Percentiles rank a stretch among this genome's conserved stretches.
Evolutionary conservation across 257 asterid genomes (phyloP).

Genomic region (Salvia rosmarinus): DNA sequence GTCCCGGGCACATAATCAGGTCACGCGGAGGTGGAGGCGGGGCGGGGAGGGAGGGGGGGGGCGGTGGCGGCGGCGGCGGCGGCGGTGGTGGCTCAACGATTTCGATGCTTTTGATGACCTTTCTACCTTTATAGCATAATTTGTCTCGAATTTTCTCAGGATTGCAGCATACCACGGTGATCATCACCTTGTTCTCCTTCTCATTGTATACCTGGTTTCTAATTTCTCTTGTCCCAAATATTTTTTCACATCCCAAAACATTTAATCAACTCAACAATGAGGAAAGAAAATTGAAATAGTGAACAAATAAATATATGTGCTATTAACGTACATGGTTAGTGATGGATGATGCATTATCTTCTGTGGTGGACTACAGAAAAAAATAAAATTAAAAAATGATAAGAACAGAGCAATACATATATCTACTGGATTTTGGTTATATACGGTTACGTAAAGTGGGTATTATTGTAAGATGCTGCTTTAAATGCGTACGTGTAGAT

Average conservation of each 20-base stretch:
- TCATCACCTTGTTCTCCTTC: constrained; percentile 59
- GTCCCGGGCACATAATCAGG: neutral
- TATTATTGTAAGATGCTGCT: too few relatives aligned
- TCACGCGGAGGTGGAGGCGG: too few relatives aligned
- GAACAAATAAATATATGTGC: neutral
- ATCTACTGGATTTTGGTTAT: too few relatives aligned
- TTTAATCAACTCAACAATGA: constrained; percentile 31
- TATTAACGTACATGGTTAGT: constrained; percentile 24
- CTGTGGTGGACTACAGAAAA: constrained; percentile 10
- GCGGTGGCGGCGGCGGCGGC: constrained; percentile 27
- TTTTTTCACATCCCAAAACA: constrained; percentile 13
- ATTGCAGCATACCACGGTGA: constrained; percentile 69
- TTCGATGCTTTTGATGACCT: constrained; percentile 63
- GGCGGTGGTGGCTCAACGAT: constrained; percentile 44
- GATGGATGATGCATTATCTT: constrained; percentile 30
- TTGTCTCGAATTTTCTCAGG: constrained; percentile 80
- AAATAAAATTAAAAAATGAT: too few relatives aligned
- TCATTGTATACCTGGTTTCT: constrained; percentile 64
- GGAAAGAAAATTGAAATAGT: neutral
- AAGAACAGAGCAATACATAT: too few relatives aligned
- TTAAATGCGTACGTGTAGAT: too few relatives aligned
- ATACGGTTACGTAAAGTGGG: too few relatives aligned
- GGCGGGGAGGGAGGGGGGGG: neutral
- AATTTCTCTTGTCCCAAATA: constrained; percentile 63
- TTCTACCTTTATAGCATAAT: constrained; percentile 61